Percentiles rank a stretch among this genome's conserved stretches.
Conservation (phyloP, 2,329 filamentous ascomycete genomes). For the Aspergillus flavus region DNA sequence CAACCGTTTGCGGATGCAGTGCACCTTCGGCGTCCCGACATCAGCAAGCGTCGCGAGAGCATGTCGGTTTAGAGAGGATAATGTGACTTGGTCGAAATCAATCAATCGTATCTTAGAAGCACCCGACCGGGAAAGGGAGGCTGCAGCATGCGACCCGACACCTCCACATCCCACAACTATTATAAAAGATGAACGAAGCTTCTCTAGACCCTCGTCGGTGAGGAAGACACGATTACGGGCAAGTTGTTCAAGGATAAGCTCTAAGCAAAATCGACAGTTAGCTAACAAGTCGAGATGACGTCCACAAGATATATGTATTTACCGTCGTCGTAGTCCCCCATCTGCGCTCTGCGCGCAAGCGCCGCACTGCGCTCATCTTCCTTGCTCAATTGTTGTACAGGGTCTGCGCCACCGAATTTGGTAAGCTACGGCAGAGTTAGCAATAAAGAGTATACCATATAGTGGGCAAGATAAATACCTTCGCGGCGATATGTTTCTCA, state of each 20-base stretch:
- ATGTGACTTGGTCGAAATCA: constrained; percentile 96
- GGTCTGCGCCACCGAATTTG: constrained; percentile 49
- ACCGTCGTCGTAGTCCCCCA: constrained; percentile 68
- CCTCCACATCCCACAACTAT: constrained; percentile 92
- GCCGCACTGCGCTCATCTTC: constrained; percentile 63
- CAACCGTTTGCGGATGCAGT: constrained; percentile 76
- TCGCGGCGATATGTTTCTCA: constrained; percentile 53
- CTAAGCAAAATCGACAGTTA: constrained; percentile 43
- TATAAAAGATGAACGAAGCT: constrained; percentile 79
- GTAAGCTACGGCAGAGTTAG: constrained; percentile 46
- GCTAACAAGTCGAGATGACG: constrained; percentile 1
- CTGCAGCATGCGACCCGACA: constrained; percentile 88
- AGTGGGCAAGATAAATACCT: constrained; percentile 39
- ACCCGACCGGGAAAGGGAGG: constrained; percentile 84
- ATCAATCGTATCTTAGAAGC: constrained; percentile 85
- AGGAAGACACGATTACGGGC: constrained; percentile 92
- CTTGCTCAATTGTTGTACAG: constrained; percentile 36
- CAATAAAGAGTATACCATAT: background rate
- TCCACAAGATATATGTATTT: constrained; percentile 7
- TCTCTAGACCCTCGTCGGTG: constrained; percentile 75
- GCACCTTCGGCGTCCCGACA: constrained; percentile 89
- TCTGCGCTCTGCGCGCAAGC: constrained; percentile 61
- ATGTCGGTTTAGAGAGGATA: constrained; percentile 94
- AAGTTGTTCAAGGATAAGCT: constrained; percentile 90
- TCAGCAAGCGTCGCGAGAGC: constrained; percentile 92